A percentile compares a stretch with the other conserved stretches of the same genome.
phyloP scores from a whole-genome alignment of 1,284 basidiomycete genomes.

The Pseudozyma sp. region DNA sequence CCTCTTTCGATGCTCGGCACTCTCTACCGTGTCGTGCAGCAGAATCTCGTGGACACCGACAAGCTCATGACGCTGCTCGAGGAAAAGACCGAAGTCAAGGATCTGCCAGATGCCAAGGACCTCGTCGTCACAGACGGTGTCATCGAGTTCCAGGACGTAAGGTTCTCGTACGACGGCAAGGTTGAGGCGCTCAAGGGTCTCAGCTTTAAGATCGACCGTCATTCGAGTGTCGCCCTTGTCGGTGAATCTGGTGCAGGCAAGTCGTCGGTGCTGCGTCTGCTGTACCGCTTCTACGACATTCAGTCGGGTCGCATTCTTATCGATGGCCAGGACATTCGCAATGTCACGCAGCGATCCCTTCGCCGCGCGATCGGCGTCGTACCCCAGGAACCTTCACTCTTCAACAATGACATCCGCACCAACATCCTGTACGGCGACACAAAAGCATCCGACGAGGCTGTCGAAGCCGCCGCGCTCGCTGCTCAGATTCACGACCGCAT shows the following conservation, averaged over 20 bases:
- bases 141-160: conserved; percentile 78
- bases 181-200: conserved; percentile 79
- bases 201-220: conserved; percentile 84
- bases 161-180: conserved; percentile 77
- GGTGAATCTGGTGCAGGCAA: conserved; percentile 80
- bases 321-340: conserved; percentile 85
- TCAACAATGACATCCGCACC: conserved; percentile 79
- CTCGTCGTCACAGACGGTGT: conserved; percentile 79
- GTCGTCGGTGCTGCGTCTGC: conserved; percentile 81
- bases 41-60: conserved; percentile 74
- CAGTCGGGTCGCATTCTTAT: conserved; percentile 71
- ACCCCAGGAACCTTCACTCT: conserved; percentile 73
- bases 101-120: conserved; percentile 80
- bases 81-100: conserved; percentile 78
- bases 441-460: conserved; percentile 59
- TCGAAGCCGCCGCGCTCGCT: conserved; percentile 61
- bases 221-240: conserved; percentile 60
- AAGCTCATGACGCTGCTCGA: conserved; percentile 68
- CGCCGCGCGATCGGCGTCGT: conserved; percentile 81
- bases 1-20: conserved; percentile 63
- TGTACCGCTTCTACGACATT: conserved; percentile 91
- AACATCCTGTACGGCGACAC: conserved; percentile 65
- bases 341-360: conserved; percentile 82
- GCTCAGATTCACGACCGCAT: conserved; percentile 68
- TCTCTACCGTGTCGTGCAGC: conserved; percentile 68